These are phyloP conservation scores for Pleodorina starrii DNA, from an alignment of 139 green algal species.

Conservation along the genomic window DNA sequence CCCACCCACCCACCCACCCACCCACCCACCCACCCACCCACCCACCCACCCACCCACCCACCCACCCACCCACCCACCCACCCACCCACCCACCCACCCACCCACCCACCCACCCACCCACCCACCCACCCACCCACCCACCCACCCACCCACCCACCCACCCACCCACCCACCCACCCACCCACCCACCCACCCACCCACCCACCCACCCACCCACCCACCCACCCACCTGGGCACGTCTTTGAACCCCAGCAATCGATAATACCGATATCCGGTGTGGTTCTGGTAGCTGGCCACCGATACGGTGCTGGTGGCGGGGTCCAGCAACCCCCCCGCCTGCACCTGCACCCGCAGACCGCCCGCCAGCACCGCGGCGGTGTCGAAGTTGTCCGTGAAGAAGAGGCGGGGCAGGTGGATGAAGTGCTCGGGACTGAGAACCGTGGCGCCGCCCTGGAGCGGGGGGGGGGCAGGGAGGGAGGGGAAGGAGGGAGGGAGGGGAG, in stretches of 20 bases:
- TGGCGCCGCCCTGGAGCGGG: constrained; percentile 17
- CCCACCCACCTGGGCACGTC: constrained; percentile 39
- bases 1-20: too few relatives aligned
- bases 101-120: too few relatives aligned
- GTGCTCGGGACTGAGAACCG: constrained; percentile 49
- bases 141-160: too few relatives aligned
- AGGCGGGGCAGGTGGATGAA: constrained; percentile 58
- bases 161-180: too few relatives aligned
- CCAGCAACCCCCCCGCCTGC: constrained; percentile 38
- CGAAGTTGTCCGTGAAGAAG: constrained; percentile 58
- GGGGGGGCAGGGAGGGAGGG: background rate
- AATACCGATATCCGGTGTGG: constrained; percentile 57
- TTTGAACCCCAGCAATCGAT: constrained; percentile 57
- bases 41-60: too few relatives aligned
- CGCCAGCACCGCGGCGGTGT: constrained; percentile 39
- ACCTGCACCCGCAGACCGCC: constrained; percentile 44
- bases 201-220: background rate
- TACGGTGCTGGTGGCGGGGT: background rate
- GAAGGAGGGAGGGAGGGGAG: background rate
- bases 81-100: too few relatives aligned
- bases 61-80: too few relatives aligned
- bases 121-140: too few relatives aligned
- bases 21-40: too few relatives aligned
- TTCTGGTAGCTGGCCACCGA: constrained; percentile 55
- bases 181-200: too few relatives aligned